A percentile compares a stretch with the other conserved stretches of the same genome.
phyloP scores from a whole-genome alignment of 257 asterid species.

The Oldenlandia corymbosa region DNA sequence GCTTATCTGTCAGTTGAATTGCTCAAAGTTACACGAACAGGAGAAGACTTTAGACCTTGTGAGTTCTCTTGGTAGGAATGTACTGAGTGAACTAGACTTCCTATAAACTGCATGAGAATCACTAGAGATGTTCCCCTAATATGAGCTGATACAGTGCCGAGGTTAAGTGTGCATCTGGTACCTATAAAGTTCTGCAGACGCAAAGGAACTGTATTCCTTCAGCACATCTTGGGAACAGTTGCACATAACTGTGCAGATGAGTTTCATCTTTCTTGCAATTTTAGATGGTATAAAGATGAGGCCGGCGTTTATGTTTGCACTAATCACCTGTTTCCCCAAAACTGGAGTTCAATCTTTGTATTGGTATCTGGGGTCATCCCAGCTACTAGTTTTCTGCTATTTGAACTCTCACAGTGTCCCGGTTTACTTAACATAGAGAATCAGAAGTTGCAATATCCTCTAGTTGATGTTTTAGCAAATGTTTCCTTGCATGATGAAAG shows the following conservation, averaged over 20 bases:
- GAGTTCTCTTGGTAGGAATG: neutral
- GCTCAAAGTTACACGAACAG: neutral
- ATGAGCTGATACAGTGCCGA: neutral
- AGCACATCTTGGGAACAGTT: too few species aligned
- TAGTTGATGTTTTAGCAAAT: too few species aligned
- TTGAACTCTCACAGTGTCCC: neutral
- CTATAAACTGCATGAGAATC: neutral
- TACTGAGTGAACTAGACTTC: neutral
- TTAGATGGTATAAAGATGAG: neutral
- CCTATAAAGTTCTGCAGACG: neutral
- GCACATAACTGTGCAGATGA: too few species aligned
- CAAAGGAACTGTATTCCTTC: too few species aligned
- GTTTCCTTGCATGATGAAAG: too few species aligned
- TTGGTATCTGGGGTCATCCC: too few species aligned
- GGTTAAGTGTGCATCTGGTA: neutral
- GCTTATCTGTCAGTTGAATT: neutral
- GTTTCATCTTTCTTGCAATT: neutral
- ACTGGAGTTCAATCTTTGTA: neutral
- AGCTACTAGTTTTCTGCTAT: conserved; percentile 6
- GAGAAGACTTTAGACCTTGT: neutral
- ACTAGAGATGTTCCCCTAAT: neutral
- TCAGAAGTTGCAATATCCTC: neutral
- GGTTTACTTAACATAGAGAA: neutral
- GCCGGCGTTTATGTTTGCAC: neutral
- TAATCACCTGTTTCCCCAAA: too few species aligned